Evolutionary conservation across 2,329 filamentous ascomycete genomes (phyloP).

Genomic region (Trichoderma lentiforme): DNA sequence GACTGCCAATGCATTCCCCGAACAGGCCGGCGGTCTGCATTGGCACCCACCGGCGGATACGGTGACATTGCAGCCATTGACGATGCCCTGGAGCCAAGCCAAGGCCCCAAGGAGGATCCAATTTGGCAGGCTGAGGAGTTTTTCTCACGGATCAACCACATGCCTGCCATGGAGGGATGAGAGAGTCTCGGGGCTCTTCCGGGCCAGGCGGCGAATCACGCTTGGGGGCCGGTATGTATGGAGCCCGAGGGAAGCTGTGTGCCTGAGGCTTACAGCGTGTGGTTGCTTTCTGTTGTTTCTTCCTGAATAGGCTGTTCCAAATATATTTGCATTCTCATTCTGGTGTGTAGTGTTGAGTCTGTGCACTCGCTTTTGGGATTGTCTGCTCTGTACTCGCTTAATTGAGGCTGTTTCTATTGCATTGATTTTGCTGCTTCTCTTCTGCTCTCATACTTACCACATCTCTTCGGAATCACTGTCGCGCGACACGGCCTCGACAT

Average conservation of each 20-base stretch:
- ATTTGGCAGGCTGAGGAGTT: not conserved
- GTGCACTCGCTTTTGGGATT: not conserved
- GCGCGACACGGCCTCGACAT: not conserved
- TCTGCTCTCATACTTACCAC: not conserved
- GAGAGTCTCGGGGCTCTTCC: not conserved
- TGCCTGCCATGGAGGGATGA: not conserved
- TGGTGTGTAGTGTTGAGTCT: not conserved
- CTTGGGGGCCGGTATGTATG: not conserved
- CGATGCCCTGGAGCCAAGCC: not conserved
- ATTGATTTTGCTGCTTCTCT: not conserved
- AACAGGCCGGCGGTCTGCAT: not conserved
- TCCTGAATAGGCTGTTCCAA: not conserved
- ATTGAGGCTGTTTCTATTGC: not conserved
- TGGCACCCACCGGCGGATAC: not conserved
- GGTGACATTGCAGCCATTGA: not conserved
- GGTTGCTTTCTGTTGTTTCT: not conserved
- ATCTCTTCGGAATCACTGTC: not conserved
- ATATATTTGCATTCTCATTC: not conserved
- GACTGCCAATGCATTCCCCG: not conserved
- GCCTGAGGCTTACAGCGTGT: not conserved
- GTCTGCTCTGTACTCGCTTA: not conserved
- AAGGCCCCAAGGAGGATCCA: not conserved
- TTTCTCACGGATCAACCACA: not conserved
- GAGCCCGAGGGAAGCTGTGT: not conserved
- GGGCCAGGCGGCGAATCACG: not conserved